phyloP scores from a whole-genome alignment of 2,329 filamentous ascomycete species.

The Trichoderma arundinaceum region DNA sequence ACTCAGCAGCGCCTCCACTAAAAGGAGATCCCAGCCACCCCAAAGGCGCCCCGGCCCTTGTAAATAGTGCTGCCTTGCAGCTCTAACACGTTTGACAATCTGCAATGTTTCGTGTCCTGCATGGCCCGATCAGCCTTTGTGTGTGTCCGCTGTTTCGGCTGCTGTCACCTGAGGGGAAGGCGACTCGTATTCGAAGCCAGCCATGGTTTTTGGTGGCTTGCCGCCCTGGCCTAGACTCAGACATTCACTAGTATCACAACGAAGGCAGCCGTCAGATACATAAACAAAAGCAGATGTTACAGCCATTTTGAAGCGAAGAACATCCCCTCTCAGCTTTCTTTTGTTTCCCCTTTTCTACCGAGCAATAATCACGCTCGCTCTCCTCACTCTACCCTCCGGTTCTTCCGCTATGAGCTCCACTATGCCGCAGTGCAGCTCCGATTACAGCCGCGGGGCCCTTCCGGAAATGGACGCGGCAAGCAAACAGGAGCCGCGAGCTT shows the following conservation, averaged over 20 bases:
- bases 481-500: slow-evolving; percentile 4
- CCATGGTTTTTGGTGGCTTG: slow-evolving; percentile 12
- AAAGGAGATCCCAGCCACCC: slow-evolving; percentile 5
- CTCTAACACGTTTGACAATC: slow-evolving; percentile 9
- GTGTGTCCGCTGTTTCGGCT: slow-evolving; percentile 4
- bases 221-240: slow-evolving; percentile 13
- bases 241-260: not conserved
- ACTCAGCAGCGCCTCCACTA: slow-evolving; percentile 12
- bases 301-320: not conserved
- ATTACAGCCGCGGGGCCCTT: slow-evolving; percentile 1
- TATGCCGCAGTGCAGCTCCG: slow-evolving; percentile 13
- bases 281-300: not conserved
- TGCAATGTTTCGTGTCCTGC: slow-evolving; percentile 23
- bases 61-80: slow-evolving; percentile 26
- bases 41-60: not conserved
- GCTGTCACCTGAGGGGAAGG: not conserved
- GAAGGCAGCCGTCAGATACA: slow-evolving; percentile 20
- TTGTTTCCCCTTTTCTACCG: not conserved
- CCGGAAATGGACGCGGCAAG: not conserved
- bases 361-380: not conserved
- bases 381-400: not conserved
- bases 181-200: not conserved
- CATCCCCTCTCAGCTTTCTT: not conserved
- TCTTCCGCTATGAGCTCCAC: slow-evolving; percentile 14
- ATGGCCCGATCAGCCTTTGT: not conserved